Percentiles rank a stretch among this genome's conserved stretches.
phyloP scores from a whole-genome alignment of 306 rosid genomes.

The Rosa chinensis region DNA sequence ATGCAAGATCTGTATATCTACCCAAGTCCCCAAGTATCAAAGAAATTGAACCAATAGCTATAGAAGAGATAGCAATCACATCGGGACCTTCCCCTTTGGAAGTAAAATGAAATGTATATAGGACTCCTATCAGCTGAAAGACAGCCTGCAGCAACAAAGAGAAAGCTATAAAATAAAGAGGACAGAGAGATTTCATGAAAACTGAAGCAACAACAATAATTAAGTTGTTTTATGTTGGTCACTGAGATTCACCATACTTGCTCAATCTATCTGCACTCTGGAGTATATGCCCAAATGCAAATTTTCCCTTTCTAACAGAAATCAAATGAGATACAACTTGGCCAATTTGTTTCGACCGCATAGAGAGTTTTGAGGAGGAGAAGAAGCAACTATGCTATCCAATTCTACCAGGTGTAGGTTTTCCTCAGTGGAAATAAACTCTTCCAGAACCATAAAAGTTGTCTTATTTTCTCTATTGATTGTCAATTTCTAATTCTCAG shows the following conservation, averaged over 20 bases:
- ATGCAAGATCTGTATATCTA: conserved; percentile 22
- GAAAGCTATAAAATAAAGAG: conserved; percentile 7
- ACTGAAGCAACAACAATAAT: background rate
- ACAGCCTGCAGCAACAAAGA: conserved; percentile 51
- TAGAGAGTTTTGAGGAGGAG: background rate
- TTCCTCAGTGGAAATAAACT: background rate
- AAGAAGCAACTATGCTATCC: background rate
- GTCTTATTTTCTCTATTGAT: background rate
- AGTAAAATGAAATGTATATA: conserved; percentile 39
- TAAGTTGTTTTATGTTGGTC: background rate
- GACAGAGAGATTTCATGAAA: background rate
- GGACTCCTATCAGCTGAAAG: conserved; percentile 47
- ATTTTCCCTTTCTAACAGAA: background rate
- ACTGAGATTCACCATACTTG: background rate
- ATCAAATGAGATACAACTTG: background rate
- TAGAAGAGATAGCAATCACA: conserved; percentile 48
- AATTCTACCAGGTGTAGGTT: background rate
- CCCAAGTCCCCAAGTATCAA: conserved; percentile 63
- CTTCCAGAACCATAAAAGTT: background rate
- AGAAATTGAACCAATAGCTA: conserved; percentile 43
- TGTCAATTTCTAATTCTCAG: background rate
- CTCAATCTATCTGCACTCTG: background rate
- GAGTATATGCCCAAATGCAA: background rate
- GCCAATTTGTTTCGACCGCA: background rate
- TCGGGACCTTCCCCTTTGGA: conserved; percentile 36